Conservation (phyloP, 257 asterid species). For the Solanum microdontum region DNA sequence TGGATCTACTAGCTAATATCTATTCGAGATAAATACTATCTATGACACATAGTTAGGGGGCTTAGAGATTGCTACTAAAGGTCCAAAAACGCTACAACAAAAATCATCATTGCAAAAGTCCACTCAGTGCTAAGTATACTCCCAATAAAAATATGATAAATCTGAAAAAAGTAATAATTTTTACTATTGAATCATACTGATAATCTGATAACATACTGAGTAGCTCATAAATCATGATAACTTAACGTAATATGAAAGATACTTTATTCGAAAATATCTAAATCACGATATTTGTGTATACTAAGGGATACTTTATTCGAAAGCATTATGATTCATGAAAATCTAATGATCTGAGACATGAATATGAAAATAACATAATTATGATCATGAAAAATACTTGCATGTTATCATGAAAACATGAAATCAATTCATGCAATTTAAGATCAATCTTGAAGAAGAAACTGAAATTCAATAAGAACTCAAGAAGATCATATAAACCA, state of each 20-base stretch:
- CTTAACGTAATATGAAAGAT: too few relatives aligned
- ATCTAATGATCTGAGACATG: too few relatives aligned
- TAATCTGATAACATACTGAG: too few relatives aligned
- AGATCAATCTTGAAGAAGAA: too few relatives aligned
- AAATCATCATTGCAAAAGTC: not conserved
- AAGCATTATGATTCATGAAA: not conserved
- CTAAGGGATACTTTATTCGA: not conserved
- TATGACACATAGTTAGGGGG: rapidly evolving
- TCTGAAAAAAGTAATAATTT: too few relatives aligned
- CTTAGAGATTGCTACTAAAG: not conserved
- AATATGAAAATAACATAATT: too few relatives aligned
- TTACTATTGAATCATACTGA: not conserved
- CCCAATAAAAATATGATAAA: not conserved
- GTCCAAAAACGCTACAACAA: not conserved
- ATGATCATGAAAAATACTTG: too few relatives aligned
- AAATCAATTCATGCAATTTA: too few relatives aligned
- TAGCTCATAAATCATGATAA: not conserved
- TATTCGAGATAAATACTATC: rapidly evolving
- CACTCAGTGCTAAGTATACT: not conserved
- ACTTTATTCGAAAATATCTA: too few relatives aligned
- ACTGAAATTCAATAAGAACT: not conserved
- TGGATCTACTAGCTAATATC: not conserved
- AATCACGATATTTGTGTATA: too few relatives aligned
- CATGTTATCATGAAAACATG: too few relatives aligned
- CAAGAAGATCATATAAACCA: not conserved